Evolutionary conservation across 1,284 basidiomycete genomes (phyloP).

Genomic region (Cystobasidium slooffiae): DNA sequence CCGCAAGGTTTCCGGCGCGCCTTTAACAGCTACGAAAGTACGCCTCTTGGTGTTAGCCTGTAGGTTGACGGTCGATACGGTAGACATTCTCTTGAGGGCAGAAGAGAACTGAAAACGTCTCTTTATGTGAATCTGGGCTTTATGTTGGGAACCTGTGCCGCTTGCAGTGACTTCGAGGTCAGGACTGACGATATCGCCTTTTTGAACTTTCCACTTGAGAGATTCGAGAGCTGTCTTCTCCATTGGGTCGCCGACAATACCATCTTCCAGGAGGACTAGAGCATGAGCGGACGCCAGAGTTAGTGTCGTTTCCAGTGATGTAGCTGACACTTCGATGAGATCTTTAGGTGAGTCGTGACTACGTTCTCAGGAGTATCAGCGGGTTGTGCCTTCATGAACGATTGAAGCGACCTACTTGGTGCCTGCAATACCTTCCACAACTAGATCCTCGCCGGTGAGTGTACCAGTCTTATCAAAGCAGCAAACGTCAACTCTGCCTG

Average conservation of each 20-base stretch:
- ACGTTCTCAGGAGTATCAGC: conserved; percentile 56
- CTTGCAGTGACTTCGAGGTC: conserved; percentile 56
- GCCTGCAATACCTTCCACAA: conserved; percentile 87
- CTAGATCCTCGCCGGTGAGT: conserved; percentile 92
- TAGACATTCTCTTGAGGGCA: conserved; percentile 93
- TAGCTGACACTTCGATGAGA: conserved; percentile 77
- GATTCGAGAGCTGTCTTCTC: conserved; percentile 95
- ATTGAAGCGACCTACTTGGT: conserved; percentile 67
- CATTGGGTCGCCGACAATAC: conserved; percentile 97
- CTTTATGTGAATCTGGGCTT: conserved; percentile 71
- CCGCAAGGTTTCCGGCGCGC: conserved; percentile 92
- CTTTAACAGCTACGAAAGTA: conserved; percentile 73
- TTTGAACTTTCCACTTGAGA: conserved; percentile 83
- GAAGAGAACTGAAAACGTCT: conserved; percentile 96
- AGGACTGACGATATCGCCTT: conserved; percentile 73
- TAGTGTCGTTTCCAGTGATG: conserved; percentile 75
- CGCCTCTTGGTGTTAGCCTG: conserved; percentile 56
- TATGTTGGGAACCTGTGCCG: conserved; percentile 62
- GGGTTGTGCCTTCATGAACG: no score
- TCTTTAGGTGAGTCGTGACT: conserved; percentile 62
- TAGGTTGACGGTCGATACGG: conserved; percentile 71
- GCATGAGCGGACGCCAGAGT: conserved; percentile 95
- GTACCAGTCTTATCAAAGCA: conserved; percentile 99
- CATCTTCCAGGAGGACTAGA: conserved; percentile 83
- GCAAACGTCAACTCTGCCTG: conserved; percentile 91